Evolutionary conservation across 176 grass and related monocot species (phyloP).

Genomic region (Calamus simplicifolius): DNA sequence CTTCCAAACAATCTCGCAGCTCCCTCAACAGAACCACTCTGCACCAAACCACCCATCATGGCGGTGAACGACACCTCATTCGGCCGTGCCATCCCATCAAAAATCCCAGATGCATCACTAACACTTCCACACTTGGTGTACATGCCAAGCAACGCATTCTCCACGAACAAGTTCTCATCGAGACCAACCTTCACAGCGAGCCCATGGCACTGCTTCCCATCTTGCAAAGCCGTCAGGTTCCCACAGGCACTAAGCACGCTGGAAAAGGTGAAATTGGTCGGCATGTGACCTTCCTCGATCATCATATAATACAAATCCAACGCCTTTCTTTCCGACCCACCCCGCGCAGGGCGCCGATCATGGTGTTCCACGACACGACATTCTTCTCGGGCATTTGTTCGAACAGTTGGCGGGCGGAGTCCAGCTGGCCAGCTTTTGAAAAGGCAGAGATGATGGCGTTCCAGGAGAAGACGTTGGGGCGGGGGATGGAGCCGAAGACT

Average conservation of each 20-base stretch:
- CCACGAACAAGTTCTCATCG: slow-evolving; percentile 50
- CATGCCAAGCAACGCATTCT: slow-evolving; percentile 71
- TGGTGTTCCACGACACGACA: slow-evolving; percentile 72
- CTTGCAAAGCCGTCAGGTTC: slow-evolving; percentile 25
- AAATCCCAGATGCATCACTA: slow-evolving; percentile 35
- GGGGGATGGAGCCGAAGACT: slow-evolving; percentile 39
- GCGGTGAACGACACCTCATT: slow-evolving; percentile 87
- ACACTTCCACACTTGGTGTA: slow-evolving; percentile 47
- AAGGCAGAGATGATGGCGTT: slow-evolving; percentile 45
- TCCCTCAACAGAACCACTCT: slow-evolving; percentile 32
- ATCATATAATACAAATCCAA: slow-evolving; percentile 47
- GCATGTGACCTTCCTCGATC: slow-evolving; percentile 39
- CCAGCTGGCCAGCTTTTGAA: slow-evolving; percentile 43
- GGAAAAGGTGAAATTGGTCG: slow-evolving; percentile 70
- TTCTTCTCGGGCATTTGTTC: slow-evolving; percentile 58
- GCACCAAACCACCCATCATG: slow-evolving; percentile 69
- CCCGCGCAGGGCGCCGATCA: slow-evolving; percentile 49
- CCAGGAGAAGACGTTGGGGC: slow-evolving; percentile 74
- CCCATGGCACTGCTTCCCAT: slow-evolving; percentile 60
- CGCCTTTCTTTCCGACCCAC: slow-evolving; percentile 25
- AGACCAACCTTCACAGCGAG: slow-evolving; percentile 52
- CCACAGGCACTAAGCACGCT: slow-evolving; percentile 73
- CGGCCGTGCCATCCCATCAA: slow-evolving; percentile 41
- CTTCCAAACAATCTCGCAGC: slow-evolving; percentile 57
- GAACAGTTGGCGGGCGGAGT: slow-evolving; percentile 46